phyloP scores from a whole-genome alignment of 345 rosid genomes.

The Hirschfeldia incana region DNA sequence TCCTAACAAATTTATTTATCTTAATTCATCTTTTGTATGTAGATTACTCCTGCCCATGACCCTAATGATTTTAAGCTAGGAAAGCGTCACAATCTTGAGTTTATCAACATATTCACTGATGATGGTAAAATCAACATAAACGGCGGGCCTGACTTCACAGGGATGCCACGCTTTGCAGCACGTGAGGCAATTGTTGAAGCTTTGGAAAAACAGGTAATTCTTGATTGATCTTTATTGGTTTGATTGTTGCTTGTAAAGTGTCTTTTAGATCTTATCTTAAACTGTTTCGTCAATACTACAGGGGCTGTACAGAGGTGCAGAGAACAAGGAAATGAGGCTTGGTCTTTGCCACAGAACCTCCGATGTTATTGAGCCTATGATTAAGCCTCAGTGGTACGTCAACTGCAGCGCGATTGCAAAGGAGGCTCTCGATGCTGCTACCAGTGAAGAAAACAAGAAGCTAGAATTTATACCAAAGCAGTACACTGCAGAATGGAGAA shows the following conservation, averaged over 20 bases:
- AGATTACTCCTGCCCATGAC: constrained; percentile 99
- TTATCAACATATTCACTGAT: constrained; percentile 84
- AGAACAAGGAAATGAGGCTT: constrained; percentile 90
- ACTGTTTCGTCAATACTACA: constrained; percentile 30
- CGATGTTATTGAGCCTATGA: constrained; percentile 87
- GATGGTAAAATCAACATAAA: constrained; percentile 86
- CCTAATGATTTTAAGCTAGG: constrained; percentile 95
- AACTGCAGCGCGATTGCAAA: constrained; percentile 66
- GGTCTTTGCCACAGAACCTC: constrained; percentile 79
- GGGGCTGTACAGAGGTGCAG: constrained; percentile 78
- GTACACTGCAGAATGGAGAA: constrained; percentile 90
- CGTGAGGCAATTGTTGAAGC: constrained; percentile 85
- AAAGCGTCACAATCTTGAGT: constrained; percentile 78
- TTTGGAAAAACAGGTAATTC: constrained; percentile 58
- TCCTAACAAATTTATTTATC: not conserved
- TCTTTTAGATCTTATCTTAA: not conserved
- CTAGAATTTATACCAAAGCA: constrained; percentile 88
- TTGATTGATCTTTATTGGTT: too few relatives aligned
- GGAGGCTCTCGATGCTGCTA: constrained; percentile 79
- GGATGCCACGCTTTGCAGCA: constrained; percentile 89
- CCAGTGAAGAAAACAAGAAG: constrained; percentile 53
- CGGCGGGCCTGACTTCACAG: constrained; percentile 73
- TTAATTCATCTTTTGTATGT: constrained; percentile 29
- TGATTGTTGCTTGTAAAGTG: constrained; percentile 11
- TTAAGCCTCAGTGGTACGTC: constrained; percentile 96